Conservation (phyloP, 2,329 filamentous ascomycete genomes). For the Drechslerella stenobrocha region DNA sequence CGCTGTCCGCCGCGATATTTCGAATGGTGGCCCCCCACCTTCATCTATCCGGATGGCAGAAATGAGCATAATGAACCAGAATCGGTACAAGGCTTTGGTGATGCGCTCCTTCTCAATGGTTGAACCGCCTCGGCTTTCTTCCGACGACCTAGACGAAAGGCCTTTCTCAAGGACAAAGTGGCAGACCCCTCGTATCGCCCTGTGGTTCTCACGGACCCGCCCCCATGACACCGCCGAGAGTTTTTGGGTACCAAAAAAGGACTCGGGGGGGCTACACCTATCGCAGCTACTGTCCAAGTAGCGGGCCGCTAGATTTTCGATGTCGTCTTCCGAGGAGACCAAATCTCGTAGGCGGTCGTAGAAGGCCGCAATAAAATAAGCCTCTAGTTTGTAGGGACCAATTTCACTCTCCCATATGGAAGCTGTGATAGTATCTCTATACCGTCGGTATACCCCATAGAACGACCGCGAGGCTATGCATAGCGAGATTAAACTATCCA, state of each 20-base stretch:
- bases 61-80: slow-evolving; percentile 5
- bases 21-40: neutral
- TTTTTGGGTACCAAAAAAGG: neutral
- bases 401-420: slow-evolving; percentile 7
- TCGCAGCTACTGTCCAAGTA: neutral
- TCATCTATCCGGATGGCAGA: neutral
- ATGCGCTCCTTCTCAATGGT: slow-evolving; percentile 1
- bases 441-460: slow-evolving; percentile 1
- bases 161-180: neutral
- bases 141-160: neutral
- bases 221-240: neutral
- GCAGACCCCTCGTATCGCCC: neutral
- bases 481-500: slow-evolving; percentile 6
- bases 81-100: slow-evolving; percentile 9
- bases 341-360: neutral
- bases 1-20: neutral
- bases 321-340: neutral
- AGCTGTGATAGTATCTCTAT: neutral
- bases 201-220: neutral
- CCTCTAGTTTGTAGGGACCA: slow-evolving; percentile 5
- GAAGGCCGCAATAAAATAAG: slow-evolving; percentile 12
- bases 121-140: neutral
- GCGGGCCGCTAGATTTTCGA: neutral
- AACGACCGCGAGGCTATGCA: neutral
- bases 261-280: neutral